These are phyloP conservation scores for Micractinium conductrix DNA, from an alignment of 139 green algal genomes.

Conservation along the genomic window DNA sequence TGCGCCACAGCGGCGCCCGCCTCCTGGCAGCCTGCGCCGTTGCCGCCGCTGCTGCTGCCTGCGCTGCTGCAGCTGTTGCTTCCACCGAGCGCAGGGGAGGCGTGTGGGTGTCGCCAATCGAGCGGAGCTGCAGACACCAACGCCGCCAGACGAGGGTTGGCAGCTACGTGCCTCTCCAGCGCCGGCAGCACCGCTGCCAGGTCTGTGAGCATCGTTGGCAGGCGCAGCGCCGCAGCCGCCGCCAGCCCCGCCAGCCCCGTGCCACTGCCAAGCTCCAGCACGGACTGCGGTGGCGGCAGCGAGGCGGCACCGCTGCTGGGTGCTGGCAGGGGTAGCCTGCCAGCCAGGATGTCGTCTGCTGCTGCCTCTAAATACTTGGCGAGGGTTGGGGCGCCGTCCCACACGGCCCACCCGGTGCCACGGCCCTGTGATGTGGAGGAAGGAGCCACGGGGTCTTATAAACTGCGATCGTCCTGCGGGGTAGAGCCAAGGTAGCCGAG, in stretches of 20 bases:
- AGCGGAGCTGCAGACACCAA: conserved; percentile 8
- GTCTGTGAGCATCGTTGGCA: conserved; percentile 29
- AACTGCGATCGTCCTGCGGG: too few species aligned
- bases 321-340: too few species aligned
- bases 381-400: conserved; percentile 38
- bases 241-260: conserved; percentile 42
- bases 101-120: not conserved
- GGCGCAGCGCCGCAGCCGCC: conserved; percentile 22
- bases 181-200: conserved; percentile 32
- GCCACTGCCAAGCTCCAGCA: conserved; percentile 41
- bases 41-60: not conserved
- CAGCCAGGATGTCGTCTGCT: not conserved
- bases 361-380: conserved; percentile 29
- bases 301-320: too few species aligned
- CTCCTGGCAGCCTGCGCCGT: not conserved
- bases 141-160: conserved; percentile 7
- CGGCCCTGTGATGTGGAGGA: conserved; percentile 3
- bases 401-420: conserved; percentile 45
- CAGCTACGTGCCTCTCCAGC: conserved; percentile 23
- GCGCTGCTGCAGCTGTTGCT: not conserved
- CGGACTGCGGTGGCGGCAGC: not conserved
- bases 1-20: not conserved
- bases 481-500: not conserved
- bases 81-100: not conserved
- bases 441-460: too few species aligned